Evolutionary conservation across 1,139 yeast genomes (phyloP), one percentile per base, ranked within the genome.

Genomic region (Arxiozyma bovina): DNA sequence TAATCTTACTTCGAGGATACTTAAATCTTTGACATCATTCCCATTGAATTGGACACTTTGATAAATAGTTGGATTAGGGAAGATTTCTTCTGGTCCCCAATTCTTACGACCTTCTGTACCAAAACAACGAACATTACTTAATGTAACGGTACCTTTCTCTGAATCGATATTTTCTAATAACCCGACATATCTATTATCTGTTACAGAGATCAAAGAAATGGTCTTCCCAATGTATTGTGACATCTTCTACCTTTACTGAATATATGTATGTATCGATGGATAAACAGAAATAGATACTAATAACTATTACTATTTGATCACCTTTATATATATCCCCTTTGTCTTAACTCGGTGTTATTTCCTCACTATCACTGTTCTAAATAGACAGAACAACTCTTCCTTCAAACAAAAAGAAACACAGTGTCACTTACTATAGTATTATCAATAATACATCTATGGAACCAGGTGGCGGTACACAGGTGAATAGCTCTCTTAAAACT

Each of bases 91-190:
- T 25, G 77, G 70, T 0, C 89, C 86, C 69, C 85, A 87, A 42
- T 83, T 82, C 63, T 86, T 77, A 64, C 99, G 81, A 34, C 96
- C 97, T 70, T 93, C 99, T 18, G 98, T 87, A 54, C 99, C 99
- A 63, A 85, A 85, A 53, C 91, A 83, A 59, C 91, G 80, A 50
- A 93, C 99, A 52, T 84, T 78, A 54, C 80, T 80, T 64, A 93
- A 78, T 18, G 98, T 86, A 53, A 93, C 95, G 1, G 97, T 90
- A 59, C 96, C 89, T 61, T 87, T 88, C 57, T 87, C 91, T 21
- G 96, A 94, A 70, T 90, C 90, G 66, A 94, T 88, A 60, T 82
- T 85, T 61, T 89, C 91, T 66, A 93, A 78, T 27, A 82, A 74
- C 45, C 99, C 99, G 54, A 90, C 94, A 68, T 90, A 91, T 61